Evolutionary conservation across 2,329 filamentous ascomycete species (phyloP).

Genomic region (Dactylellina leptospora): DNA sequence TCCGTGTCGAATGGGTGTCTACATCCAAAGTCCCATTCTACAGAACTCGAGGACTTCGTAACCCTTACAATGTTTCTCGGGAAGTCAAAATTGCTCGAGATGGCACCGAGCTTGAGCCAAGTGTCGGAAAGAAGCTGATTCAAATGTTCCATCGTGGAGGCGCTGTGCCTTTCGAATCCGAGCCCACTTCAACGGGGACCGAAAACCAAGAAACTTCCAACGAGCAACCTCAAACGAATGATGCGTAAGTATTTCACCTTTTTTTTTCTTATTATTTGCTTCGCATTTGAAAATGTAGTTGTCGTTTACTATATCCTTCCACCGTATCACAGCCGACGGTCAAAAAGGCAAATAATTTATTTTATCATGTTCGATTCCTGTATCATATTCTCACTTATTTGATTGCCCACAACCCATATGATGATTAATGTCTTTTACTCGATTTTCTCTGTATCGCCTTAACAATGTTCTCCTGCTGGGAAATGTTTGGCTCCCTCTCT

Average conservation of each 20-base stretch:
- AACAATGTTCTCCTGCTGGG: background rate
- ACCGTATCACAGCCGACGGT: background rate
- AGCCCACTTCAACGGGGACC: background rate
- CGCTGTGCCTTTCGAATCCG: constrained; percentile 41
- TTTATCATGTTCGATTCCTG: constrained; percentile 36
- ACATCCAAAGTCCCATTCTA: constrained; percentile 86
- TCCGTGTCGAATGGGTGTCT: constrained; percentile 88
- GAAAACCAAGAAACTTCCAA: constrained; percentile 6
- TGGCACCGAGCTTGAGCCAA: constrained; percentile 89
- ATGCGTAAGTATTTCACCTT: constrained; percentile 1
- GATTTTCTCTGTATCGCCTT: background rate
- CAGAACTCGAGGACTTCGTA: constrained; percentile 82
- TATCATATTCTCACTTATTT: constrained; percentile 40
- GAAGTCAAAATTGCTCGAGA: constrained; percentile 97
- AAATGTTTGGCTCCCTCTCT: constrained; percentile 5
- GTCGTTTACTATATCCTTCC: constrained; percentile 4
- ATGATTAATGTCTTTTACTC: constrained; percentile 29
- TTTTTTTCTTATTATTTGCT: background rate
- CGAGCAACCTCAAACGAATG: constrained; percentile 4
- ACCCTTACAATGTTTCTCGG: constrained; percentile 93
- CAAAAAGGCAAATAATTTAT: background rate
- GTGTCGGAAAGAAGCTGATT: constrained; percentile 77
- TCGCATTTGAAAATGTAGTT: too few species aligned
- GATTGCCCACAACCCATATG: constrained; percentile 11
- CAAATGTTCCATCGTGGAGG: constrained; percentile 75